Evolutionary conservation across 495 filamentous ascomycete species (phyloP), one percentile per base, ranked within the genome.

Genomic region (Penicillium taxi): DNA sequence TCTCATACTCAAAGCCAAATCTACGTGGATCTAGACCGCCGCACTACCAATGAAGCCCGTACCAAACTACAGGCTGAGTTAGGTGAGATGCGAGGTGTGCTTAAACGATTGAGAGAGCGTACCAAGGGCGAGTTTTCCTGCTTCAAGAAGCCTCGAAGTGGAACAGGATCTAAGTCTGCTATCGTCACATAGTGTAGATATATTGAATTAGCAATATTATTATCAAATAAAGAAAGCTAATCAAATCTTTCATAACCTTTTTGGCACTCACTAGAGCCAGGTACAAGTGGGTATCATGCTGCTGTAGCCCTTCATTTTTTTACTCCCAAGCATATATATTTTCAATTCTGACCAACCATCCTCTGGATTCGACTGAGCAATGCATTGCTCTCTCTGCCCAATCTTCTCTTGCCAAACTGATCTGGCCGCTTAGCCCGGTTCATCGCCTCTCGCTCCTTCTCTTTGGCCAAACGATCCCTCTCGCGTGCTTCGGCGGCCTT

Each of bases 61-160:
- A 69, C 72, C 17, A 68, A 74, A 36, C 70, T 96, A 32, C 88
- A 95, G 66, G 77, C 71, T 19, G 90, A 96, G 64, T 63, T 98
- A 47, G 82, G 81, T 24, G 84, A 85, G 59, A 90, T 98, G 87
- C 73, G 87, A 37, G 77, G 69, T 19, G 76, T 87, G 12, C 63
- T 98, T 39, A 94, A 94, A 70, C 70, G 74, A 42, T 64, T 96
- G 47, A 73, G 86, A 46, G 86, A 94, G 51, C 77, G 80, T 42
- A 90, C 78, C 27, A 82, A 79, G 61, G 82, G 77, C 15, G 86
- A 94, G 58, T 98, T 96, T 67, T 73, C 75, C 11, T 86, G 82
- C 52, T 88, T 88, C 45, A 77, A 71, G 58, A 80, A 79, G 39
- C 46, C 53, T 21, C 53, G 61, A 26, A 54, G 44, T 32, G 49